These are phyloP conservation scores for Triangularia verruculosa DNA, from an alignment of 2,329 filamentous ascomycete species.

Conservation along the genomic window DNA sequence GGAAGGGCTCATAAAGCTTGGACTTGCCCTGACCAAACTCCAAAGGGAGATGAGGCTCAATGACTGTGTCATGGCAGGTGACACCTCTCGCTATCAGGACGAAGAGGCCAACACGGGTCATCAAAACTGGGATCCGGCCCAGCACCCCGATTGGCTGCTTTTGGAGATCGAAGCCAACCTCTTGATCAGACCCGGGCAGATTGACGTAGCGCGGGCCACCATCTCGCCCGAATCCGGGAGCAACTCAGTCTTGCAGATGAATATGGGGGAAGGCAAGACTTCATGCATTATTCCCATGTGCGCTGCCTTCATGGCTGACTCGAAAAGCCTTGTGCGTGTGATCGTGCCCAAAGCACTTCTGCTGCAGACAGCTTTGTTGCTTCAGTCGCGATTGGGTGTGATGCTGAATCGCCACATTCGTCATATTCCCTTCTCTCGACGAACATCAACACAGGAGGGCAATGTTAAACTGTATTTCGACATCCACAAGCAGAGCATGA, in stretches of 20 bases:
- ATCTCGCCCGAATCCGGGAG: constrained; percentile 48
- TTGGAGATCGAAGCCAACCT: constrained; percentile 65
- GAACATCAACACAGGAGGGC: constrained; percentile 38
- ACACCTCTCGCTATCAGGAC: constrained; percentile 34
- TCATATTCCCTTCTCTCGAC: constrained; percentile 58
- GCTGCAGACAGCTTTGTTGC: constrained; percentile 54
- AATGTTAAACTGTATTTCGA: constrained; percentile 40
- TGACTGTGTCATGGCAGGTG: constrained; percentile 29
- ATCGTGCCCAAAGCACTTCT: constrained; percentile 56
- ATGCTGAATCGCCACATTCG: constrained; percentile 51
- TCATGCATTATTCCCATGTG: constrained; percentile 56
- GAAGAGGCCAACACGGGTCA: constrained; percentile 51
- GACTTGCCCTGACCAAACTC: constrained; percentile 40
- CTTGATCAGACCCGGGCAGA: constrained; percentile 59
- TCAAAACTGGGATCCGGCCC: constrained; percentile 52
- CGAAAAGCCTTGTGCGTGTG: constrained; percentile 47
- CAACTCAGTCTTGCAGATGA: constrained; percentile 63
- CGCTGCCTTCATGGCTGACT: constrained; percentile 44
- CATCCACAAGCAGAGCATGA: constrained; percentile 41
- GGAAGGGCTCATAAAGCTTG: constrained; percentile 42
- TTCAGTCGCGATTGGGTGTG: constrained; percentile 54
- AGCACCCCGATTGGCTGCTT: constrained; percentile 61
- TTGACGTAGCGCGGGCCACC: constrained; percentile 60
- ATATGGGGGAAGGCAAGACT: constrained; percentile 66
- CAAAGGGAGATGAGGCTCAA: constrained; percentile 46